These are phyloP conservation scores for Rhizomucor pusillus DNA, from an alignment of 371 early-diverging fungal genomes.

Conservation along the genomic window DNA sequence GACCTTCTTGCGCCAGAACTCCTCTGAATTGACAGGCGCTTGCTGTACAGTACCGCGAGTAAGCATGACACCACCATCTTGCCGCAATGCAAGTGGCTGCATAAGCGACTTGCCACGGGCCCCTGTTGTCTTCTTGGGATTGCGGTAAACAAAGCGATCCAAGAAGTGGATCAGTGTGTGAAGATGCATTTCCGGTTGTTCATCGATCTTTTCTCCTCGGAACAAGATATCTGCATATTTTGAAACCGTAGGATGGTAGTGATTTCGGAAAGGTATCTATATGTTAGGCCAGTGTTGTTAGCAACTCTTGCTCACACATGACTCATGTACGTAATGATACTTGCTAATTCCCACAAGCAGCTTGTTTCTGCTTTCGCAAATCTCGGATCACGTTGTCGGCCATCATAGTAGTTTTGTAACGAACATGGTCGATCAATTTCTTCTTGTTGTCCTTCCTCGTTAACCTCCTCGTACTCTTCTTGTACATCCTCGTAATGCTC, in stretches of 20 bases:
- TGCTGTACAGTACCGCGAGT: conserved; percentile 38
- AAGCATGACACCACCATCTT: conserved; percentile 47
- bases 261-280: conserved; percentile 63
- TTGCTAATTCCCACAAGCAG: conserved; percentile 90
- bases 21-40: conserved; percentile 56
- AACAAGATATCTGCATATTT: conserved; percentile 77
- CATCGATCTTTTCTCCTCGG: conserved; percentile 64
- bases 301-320: conserved; percentile 4
- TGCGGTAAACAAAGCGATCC: conserved; percentile 94
- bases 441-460: conserved; percentile 9
- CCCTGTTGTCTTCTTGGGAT: conserved; percentile 74
- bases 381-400: conserved; percentile 85
- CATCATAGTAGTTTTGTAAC: conserved; percentile 67
- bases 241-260: conserved; percentile 92
- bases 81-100: conserved; percentile 54
- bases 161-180: conserved; percentile 92
- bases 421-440: no score
- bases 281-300: conserved; percentile 2
- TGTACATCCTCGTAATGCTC: conserved; percentile 50
- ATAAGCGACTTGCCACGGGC: conserved; percentile 60
- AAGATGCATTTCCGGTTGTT: conserved; percentile 82
- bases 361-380: conserved; percentile 78
- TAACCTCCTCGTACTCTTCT: conserved; percentile 45
- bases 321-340: conserved; percentile 2
- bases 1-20: conserved; percentile 56